Base-by-base conservation (phyloP, 2,329 filamentous ascomycete genomes). In the Pseudophaeomoniella oleicola region DNA sequence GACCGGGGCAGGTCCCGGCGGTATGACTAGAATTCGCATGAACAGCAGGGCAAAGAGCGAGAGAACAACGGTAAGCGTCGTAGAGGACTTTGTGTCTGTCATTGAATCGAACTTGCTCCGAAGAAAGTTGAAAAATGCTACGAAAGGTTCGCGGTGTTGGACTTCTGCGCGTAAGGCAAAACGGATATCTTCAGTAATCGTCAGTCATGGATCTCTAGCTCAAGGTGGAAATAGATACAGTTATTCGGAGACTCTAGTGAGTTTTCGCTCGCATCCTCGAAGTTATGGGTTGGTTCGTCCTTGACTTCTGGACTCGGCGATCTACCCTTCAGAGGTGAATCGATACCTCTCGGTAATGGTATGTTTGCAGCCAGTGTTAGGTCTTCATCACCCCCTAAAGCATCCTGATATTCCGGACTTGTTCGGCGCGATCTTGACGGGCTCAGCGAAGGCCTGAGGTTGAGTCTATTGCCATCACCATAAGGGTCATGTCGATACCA, bases 151-250 rank as follows among this genome's bases (percentile, higher is more conserved):
- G 33, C 81, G 75, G 52, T 94, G 86, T 51, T 88, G 82, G 18
- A 92, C 81, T 63, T 94, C 86, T 42, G 86, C 82, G 49, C 82
- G 77, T 42, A 93, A 70, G 36, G 83, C 81, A 58, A 94, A 87
- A 45, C 86, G 82, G 50, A 94, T 83, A 59, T 88, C 85, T 90
- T 56, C 42, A 36, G 38, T 34, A 16, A 35, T 17, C 15, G 33
- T 37, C 15, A 32, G 16, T 16, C 3, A 22, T 19, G 10, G 14
- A 15, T 18, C 19, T 9, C 14, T 15, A 12, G 4, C 13, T 11
- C 31, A 27, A 22, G n/a, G 27, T 19, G 10, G 19, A 56, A 29
- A 49, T 43, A 49, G 57, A 50, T 67, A 71, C 67, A 72, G 50
- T 69, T 72, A 48, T 66, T 70, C 40, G 50, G 42, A 38, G 48